phyloP scores from a whole-genome alignment of 345 rosid genomes.

The Hypericum perforatum region DNA sequence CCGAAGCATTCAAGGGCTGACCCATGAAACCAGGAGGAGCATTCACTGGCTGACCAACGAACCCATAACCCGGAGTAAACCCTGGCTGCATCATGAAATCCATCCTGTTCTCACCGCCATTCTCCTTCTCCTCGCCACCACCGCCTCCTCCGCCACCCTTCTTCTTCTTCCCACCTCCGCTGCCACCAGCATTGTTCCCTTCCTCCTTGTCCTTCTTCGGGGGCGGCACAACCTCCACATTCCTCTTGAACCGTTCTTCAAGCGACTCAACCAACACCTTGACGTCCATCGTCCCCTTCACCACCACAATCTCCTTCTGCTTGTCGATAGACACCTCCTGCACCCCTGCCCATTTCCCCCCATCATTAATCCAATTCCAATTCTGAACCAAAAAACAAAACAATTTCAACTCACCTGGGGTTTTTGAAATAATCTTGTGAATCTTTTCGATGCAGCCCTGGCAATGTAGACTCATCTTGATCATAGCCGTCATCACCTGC shows the following conservation, averaged over 20 bases:
- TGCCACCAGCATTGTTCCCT: slow-evolving; percentile 21
- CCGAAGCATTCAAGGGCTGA: no score
- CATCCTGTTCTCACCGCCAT: slow-evolving; percentile 17
- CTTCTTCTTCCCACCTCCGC: slow-evolving; percentile 18
- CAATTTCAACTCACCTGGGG: slow-evolving; percentile 38
- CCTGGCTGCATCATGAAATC: slow-evolving; percentile 30
- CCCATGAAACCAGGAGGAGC: neutral
- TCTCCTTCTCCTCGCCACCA: slow-evolving; percentile 25
- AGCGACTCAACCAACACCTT: slow-evolving; percentile 38
- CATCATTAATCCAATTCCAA: no score
- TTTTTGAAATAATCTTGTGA: slow-evolving; percentile 29
- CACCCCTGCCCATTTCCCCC: slow-evolving; percentile 42
- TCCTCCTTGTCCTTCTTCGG: slow-evolving; percentile 47
- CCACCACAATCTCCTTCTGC: slow-evolving; percentile 52
- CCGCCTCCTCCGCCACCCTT: slow-evolving; percentile 21
- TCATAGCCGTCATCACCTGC: slow-evolving; percentile 48
- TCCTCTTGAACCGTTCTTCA: slow-evolving; percentile 47
- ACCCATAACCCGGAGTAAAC: neutral
- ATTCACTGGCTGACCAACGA: neutral
- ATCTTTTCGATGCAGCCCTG: slow-evolving; percentile 71
- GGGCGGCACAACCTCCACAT: slow-evolving; percentile 49
- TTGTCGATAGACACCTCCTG: slow-evolving; percentile 31
- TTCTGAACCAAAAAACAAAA: no score
- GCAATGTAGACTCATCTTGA: slow-evolving; percentile 58
- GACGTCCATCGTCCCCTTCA: slow-evolving; percentile 65